A percentile compares a stretch with the other conserved stretches of the same genome.
Evolutionary conservation across 2,329 filamentous ascomycete genomes (phyloP).

Genomic region (Phaeosphaeria sp.): DNA sequence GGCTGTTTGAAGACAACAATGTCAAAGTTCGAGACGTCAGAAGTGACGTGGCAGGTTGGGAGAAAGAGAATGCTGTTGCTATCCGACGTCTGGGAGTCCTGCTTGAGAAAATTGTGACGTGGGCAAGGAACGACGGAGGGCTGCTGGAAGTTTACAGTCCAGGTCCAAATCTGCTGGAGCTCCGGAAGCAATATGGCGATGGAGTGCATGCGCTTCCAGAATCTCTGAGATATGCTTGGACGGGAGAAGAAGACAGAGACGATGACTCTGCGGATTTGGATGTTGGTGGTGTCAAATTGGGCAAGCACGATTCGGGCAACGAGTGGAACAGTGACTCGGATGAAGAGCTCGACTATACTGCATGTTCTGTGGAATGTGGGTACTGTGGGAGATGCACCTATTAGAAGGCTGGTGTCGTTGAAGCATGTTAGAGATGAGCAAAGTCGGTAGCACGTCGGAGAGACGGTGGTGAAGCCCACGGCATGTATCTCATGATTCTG

Average conservation of each 20-base stretch:
- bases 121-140: conserved; percentile 25
- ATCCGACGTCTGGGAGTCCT: conserved; percentile 37
- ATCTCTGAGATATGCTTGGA: conserved; percentile 16
- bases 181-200: conserved; percentile 40
- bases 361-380: conserved; percentile 45
- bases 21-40: conserved; percentile 50
- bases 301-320: conserved; percentile 6
- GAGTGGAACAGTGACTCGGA: conserved; percentile 26
- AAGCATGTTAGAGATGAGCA: too few relatives aligned
- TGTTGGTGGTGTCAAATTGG: neutral
- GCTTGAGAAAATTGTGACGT: conserved; percentile 37
- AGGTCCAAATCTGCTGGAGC: conserved; percentile 40
- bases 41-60: conserved; percentile 51
- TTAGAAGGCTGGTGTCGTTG: conserved; percentile 2
- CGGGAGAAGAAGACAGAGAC: neutral
- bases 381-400: conserved; percentile 48
- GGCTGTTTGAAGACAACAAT: conserved; percentile 53
- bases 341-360: conserved; percentile 46
- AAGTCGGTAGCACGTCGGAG: too few relatives aligned
- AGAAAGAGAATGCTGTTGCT: conserved; percentile 43
- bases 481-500: neutral
- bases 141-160: conserved; percentile 46
- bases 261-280: neutral
- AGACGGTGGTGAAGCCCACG: too few relatives aligned
- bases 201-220: conserved; percentile 31